Evolutionary conservation across 495 filamentous ascomycete species (phyloP), one percentile per base, ranked within the genome.

Genomic region (Neurospora cerealis): DNA sequence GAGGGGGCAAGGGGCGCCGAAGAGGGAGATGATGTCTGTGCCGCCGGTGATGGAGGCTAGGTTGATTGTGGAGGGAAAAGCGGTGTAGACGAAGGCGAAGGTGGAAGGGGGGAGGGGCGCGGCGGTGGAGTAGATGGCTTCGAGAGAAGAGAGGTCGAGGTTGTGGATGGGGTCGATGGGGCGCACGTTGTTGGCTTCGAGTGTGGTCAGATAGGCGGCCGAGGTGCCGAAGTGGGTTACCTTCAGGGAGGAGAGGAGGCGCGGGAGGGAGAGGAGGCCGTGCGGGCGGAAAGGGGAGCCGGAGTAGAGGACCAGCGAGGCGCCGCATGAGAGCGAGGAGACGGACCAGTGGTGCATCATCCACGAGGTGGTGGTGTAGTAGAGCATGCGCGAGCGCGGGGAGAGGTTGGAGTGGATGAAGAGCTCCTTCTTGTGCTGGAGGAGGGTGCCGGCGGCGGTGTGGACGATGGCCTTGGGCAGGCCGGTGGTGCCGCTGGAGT

Each of bases 271-370:
- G 41, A 82, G 74, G 77, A 83, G 79, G 13, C 80, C 80, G 71
- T 86, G 81, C 0, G 85, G 83, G 34, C 89, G 85, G 86, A 97
- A 97, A 21, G 94, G 94, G 0, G 93, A 96, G 39, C 94, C 94
- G 74, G 96, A 92, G 81, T 98, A 98, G 4, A 97, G 86, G 28
- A 97, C 87, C 48, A 97, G 85, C 1, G 93, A 95, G 8, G 91
- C 87, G 72, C 94, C 94, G 71, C 88, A 89, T 13, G 93, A 91
- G 10, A 97, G 87, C 0, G 88, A 93, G 6, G 93, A 95, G 24
- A 97, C 89, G 60, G 94, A 89, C 94, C 94, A 97, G 80, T 97
- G 94, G 92, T 93, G 96, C 94, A 97, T 97, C 94, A 97, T 96
- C 93, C 94, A 96, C 38, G 89, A 91, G 3, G 94, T 97, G 3